Percentiles rank a stretch among this genome's conserved stretches.
Conservation (phyloP, 352 stramenopile species). For the Phytophthora multivora region DNA sequence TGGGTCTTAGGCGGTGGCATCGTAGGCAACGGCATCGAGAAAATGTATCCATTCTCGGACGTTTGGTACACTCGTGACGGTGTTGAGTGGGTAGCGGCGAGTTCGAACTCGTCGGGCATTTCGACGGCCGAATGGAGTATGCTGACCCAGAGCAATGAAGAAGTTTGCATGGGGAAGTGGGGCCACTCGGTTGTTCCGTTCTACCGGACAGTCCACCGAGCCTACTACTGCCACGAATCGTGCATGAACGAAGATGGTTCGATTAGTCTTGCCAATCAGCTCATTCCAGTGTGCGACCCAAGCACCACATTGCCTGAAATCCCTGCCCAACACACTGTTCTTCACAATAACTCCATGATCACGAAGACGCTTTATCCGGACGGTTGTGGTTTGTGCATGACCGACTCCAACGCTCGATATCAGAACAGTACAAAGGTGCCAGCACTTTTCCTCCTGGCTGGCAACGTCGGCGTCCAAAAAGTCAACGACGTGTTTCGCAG, state of each 20-base stretch:
- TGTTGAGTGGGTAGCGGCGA: constrained; percentile 53
- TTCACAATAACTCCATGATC: constrained; percentile 50
- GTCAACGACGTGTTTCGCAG: constrained; percentile 76
- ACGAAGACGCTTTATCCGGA: constrained; percentile 75
- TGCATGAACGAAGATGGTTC: constrained; percentile 53
- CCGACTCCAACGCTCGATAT: constrained; percentile 46
- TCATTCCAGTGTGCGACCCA: constrained; percentile 67
- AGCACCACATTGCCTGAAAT: constrained; percentile 35
- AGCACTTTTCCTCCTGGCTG: constrained; percentile 65
- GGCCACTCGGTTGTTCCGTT: constrained; percentile 68
- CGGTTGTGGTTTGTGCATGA: constrained; percentile 65
- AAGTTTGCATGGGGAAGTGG: constrained; percentile 78
- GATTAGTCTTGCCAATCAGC: constrained; percentile 56
- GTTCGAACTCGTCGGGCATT: constrained; percentile 66
- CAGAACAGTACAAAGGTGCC: constrained; percentile 61
- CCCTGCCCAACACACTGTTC: constrained; percentile 41
- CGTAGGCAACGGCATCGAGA: constrained; percentile 69
- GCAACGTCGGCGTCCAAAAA: constrained; percentile 74
- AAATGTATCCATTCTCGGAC: constrained; percentile 78
- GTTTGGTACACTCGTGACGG: constrained; percentile 78
- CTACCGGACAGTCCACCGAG: constrained; percentile 45
- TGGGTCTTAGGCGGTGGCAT: constrained; percentile 81
- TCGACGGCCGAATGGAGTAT: constrained; percentile 84
- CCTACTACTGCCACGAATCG: constrained; percentile 61
- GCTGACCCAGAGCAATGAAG: constrained; percentile 43